phyloP scores from a whole-genome alignment of 805 yeast species.

The Lipomyces oligophaga region DNA sequence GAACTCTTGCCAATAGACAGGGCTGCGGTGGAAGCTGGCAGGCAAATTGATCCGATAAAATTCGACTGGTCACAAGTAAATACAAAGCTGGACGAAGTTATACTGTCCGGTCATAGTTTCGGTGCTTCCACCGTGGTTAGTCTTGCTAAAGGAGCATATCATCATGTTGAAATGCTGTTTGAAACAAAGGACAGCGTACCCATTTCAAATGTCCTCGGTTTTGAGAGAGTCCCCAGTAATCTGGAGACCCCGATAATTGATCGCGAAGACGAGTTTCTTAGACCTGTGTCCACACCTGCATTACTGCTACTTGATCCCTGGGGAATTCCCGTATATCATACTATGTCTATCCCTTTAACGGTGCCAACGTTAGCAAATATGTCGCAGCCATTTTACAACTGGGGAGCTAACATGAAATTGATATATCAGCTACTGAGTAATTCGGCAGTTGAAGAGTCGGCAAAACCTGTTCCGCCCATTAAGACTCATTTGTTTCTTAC shows the following conservation, averaged over 20 bases:
- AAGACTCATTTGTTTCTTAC: conserved; percentile 16
- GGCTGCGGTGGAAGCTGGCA: background rate
- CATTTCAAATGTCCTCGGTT: conserved; percentile 13
- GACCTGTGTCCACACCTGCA: conserved; percentile 13
- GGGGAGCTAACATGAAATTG: conserved; percentile 22
- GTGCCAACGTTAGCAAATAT: conserved; percentile 23
- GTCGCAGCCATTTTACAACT: conserved; percentile 26
- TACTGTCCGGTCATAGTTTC: conserved; percentile 30
- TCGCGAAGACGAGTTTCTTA: conserved; percentile 10
- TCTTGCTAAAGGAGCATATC: conserved; percentile 23
- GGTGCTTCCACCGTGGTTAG: conserved; percentile 31
- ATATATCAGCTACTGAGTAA: conserved; percentile 23
- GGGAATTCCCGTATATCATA: conserved; percentile 27
- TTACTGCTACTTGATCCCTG: conserved; percentile 29
- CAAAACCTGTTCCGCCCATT: conserved; percentile 5
- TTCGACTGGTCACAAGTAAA: conserved; percentile 22
- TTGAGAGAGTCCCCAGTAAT: conserved; percentile 7
- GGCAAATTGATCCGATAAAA: conserved; percentile 2
- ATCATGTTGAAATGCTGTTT: conserved; percentile 11
- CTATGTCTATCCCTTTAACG: conserved; percentile 17
- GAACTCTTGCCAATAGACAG: conserved; percentile 6
- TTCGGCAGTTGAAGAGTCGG: conserved; percentile 9
- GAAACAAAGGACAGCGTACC: conserved; percentile 2
- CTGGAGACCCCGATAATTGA: conserved; percentile 3
- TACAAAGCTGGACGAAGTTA: conserved; percentile 12